A percentile compares a stretch with the other conserved stretches of the same genome.
Evolutionary conservation across 2,329 filamentous ascomycete genomes (phyloP).

Genomic region (Colletotrichum liaoningense): DNA sequence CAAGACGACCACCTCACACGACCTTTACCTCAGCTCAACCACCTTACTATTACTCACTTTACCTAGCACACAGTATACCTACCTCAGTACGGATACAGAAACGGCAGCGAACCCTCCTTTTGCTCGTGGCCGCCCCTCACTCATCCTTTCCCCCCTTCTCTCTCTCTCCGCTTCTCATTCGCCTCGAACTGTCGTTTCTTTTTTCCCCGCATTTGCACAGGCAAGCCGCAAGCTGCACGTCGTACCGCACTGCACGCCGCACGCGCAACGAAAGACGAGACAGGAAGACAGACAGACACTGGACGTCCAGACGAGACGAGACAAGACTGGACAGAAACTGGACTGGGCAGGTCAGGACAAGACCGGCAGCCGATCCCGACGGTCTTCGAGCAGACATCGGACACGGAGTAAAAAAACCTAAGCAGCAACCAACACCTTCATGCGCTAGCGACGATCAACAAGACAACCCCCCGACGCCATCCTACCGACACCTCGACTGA

Average conservation of each 20-base stretch:
- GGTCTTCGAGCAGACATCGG: not conserved
- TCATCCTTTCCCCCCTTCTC: not conserved
- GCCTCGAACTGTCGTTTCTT: constrained; percentile 1
- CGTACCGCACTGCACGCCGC: not conserved
- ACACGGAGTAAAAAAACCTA: not conserved
- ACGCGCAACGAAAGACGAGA: constrained; percentile 10
- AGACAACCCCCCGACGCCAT: not conserved
- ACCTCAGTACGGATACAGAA: not conserved
- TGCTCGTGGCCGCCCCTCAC: not conserved
- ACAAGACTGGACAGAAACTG: not conserved
- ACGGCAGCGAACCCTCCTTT: constrained; percentile 1
- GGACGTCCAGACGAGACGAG: not conserved
- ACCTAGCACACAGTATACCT: not conserved
- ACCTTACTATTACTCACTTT: too few relatives aligned
- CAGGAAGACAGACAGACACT: not conserved
- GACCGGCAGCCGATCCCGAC: not conserved
- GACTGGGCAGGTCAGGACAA: not conserved
- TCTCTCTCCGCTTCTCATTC: not conserved
- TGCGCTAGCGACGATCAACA: not conserved
- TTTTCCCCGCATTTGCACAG: constrained; percentile 29
- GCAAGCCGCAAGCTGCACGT: not conserved
- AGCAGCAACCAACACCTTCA: constrained; percentile 1
- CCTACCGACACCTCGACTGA: not conserved
- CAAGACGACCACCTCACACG: not conserved
- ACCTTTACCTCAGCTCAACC: too few relatives aligned